phyloP scores from a whole-genome alignment of 148 eudicot species.

The Hydrangea macrophylla region DNA sequence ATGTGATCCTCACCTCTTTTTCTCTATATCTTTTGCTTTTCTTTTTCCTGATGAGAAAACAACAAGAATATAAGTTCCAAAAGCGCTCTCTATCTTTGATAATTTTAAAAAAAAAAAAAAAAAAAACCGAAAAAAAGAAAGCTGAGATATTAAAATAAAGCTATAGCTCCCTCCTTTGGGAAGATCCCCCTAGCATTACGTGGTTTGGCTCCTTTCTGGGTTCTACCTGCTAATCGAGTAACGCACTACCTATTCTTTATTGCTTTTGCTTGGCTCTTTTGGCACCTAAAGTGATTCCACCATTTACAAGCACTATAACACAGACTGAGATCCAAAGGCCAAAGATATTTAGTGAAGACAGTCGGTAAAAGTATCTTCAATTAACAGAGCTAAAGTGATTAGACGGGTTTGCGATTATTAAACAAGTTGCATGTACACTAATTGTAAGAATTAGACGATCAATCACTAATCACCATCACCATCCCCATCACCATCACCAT shows the following conservation, averaged over 20 bases:
- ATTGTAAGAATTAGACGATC: neutral
- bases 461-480: neutral
- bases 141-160: neutral
- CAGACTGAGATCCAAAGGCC: neutral
- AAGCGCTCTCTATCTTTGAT: neutral
- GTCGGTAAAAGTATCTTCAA: neutral
- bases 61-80: neutral
- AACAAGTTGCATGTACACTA: conserved; percentile 3
- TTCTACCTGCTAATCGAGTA: conserved; percentile 7
- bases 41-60: neutral
- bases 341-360: neutral
- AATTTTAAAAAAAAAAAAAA: neutral
- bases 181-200: conserved; percentile 14
- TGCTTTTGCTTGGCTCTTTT: conserved; percentile 28
- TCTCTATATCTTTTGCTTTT: neutral
- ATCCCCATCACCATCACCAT: neutral
- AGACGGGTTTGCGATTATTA: neutral
- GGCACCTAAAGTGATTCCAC: conserved; percentile 21
- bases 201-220: conserved; percentile 9
- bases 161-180: conserved; percentile 4
- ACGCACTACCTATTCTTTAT: conserved; percentile 17
- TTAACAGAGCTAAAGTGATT: too few species aligned
- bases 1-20: neutral
- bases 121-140: neutral
- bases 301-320: too few species aligned